Base-by-base conservation (phyloP, 2,329 filamentous ascomycete genomes). In the Neoscytalidium dimidiatum region DNA sequence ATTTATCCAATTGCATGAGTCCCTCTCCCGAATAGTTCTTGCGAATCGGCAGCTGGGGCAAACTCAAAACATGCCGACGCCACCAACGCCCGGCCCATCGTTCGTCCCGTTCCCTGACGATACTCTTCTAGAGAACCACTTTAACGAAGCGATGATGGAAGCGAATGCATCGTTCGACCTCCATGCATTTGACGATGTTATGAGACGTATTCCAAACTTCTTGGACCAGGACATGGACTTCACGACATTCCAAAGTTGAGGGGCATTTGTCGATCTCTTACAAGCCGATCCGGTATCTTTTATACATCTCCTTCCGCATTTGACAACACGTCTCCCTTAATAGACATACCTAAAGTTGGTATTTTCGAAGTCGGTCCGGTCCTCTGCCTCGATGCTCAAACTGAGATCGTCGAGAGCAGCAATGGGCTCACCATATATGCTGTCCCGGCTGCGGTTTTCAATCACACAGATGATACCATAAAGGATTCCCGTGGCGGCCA, bases 341-440 rank as follows among this genome's bases (percentile, higher is more conserved):
- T 79, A 81, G 4, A 86, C 82, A 70, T 88, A 88, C 65, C 85
- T 79, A 73, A 88, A 88, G 66, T 84, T 84, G 31, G 81, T 70
- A 70, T 89, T 89, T 79, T 88, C 83, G 73, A 76, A 79, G 71
- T 89, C 87, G 4, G 87, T 89, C 70, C 87, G 77, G 71, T 89
- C 87, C 71, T 88, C 86, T 3, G 51, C 51, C 28, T 53, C 51
- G 1, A n/a, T 38, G 31, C 51, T 53, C 31, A 53, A 19, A 38
- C 51, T 35, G 19, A 31, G 51, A 26, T 38, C 51, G 5, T 53
- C 51, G 8, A 53, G 31, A 8, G 51, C 51, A 6, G 51, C 19
- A 5, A 53, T 19, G n/a, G 51, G 51, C 31, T 21, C 14, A 4
- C 51, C 51, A 6, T 53, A 38, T 5, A 53, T 11, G 7, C 31